A percentile compares a stretch with the other conserved stretches of the same genome.
Evolutionary conservation across 352 stramenopile genomes (phyloP).

Genomic region (Globisporangium abappressorium): DNA sequence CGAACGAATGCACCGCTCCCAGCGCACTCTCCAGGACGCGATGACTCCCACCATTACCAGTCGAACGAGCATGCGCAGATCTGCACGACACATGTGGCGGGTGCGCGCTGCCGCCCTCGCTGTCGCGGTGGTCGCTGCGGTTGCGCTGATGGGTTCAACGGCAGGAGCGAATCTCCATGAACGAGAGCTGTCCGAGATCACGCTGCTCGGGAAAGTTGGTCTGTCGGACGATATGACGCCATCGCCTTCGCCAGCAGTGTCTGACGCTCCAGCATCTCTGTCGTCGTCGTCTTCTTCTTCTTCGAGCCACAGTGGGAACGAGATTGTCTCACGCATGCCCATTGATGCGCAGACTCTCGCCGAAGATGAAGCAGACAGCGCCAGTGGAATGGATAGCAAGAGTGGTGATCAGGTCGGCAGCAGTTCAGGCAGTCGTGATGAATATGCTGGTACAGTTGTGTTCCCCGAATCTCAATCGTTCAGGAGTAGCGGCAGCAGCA

Average conservation of each 20-base stretch:
- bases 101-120: neutral
- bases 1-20: neutral
- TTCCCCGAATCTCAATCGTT: neutral
- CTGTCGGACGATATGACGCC: neutral
- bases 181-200: conserved; percentile 9
- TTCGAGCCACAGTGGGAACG: neutral
- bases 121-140: neutral
- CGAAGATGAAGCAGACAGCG: neutral
- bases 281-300: neutral
- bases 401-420: neutral
- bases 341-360: conserved; percentile 7
- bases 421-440: neutral
- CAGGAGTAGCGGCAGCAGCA: neutral
- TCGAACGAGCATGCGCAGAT: neutral
- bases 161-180: conserved; percentile 6
- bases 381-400: neutral
- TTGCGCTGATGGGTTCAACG: neutral
- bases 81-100: neutral
- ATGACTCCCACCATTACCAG: neutral
- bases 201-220: conserved; percentile 2
- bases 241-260: neutral
- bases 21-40: neutral
- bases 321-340: conserved; percentile 2
- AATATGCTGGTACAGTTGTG: neutral
- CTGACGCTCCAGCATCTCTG: neutral